phyloP scores from a whole-genome alignment of 2,329 filamentous ascomycete genomes.

The Aspergillus ruber region DNA sequence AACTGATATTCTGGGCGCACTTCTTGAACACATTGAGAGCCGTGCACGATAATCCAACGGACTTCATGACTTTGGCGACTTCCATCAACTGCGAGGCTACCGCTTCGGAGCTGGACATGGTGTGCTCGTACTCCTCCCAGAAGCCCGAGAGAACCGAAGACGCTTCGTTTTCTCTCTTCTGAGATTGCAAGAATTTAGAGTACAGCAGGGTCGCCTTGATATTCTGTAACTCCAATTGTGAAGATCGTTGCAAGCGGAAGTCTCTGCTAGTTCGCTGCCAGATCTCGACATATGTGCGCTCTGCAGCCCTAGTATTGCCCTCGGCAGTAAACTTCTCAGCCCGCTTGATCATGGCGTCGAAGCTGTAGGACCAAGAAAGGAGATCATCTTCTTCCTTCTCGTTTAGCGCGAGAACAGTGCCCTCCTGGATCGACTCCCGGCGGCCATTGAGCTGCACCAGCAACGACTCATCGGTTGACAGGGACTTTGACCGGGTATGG shows the following conservation, averaged over 20 bases:
- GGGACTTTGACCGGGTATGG: constrained; percentile 11
- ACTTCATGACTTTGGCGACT: constrained; percentile 42
- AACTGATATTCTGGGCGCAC: constrained; percentile 26
- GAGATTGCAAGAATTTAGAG: constrained; percentile 41
- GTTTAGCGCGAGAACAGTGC: constrained; percentile 27
- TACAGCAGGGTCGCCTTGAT: constrained; percentile 43
- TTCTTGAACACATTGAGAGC: constrained; percentile 46
- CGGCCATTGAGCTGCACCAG: constrained; percentile 24
- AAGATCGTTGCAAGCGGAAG: constrained; percentile 37
- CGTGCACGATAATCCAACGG: constrained; percentile 38
- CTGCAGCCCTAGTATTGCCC: constrained; percentile 32
- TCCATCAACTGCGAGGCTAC: constrained; percentile 32
- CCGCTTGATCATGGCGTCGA: constrained; percentile 30
- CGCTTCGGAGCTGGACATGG: constrained; percentile 33
- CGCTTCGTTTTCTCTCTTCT: constrained; percentile 41
- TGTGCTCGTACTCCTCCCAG: constrained; percentile 46
- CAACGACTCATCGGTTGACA: constrained; percentile 19
- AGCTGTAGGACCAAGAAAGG: constrained; percentile 24
- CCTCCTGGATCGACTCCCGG: constrained; percentile 9
- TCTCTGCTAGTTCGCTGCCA: constrained; percentile 48
- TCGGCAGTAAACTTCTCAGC: constrained; percentile 34
- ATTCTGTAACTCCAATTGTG: constrained; percentile 45
- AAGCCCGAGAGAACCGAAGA: constrained; percentile 41
- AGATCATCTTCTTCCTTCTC: constrained; percentile 37
- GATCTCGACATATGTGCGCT: constrained; percentile 44